phyloP scores from a whole-genome alignment of 108 stramenopile genomes.

The Chaetoceros tenuissimus region DNA sequence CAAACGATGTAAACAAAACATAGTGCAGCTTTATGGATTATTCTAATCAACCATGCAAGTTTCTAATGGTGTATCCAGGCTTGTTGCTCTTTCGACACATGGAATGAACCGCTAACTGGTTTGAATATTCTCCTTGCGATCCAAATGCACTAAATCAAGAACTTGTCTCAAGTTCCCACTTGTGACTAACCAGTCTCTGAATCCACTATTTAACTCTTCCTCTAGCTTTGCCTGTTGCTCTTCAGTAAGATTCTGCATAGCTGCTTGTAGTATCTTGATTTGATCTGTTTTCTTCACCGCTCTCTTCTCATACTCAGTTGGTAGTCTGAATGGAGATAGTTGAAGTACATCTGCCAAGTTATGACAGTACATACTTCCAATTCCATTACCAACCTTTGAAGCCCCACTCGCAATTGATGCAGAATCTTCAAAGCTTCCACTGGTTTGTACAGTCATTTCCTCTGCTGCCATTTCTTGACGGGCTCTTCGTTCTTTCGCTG shows the following conservation, averaged over 20 bases:
- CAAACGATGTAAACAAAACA: no score
- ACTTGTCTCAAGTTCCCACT: slow-evolving; percentile 90
- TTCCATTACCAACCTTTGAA: slow-evolving; percentile 2
- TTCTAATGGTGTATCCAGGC: no score
- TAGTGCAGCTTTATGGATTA: no score
- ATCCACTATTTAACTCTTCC: slow-evolving; percentile 74
- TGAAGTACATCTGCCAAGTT: slow-evolving; percentile 60
- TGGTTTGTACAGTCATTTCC: slow-evolving; percentile 12
- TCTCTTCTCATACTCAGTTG: slow-evolving; percentile 71
- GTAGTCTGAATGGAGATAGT: slow-evolving; percentile 77
- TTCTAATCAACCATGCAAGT: no score
- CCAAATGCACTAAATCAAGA: slow-evolving; percentile 83
- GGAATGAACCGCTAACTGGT: no score
- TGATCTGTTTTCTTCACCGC: slow-evolving; percentile 66
- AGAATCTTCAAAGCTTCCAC: slow-evolving; percentile 14
- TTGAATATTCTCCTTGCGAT: slow-evolving; percentile 40
- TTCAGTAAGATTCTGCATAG: slow-evolving; percentile 45
- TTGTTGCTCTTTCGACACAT: no score
- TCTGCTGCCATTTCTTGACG: slow-evolving; percentile 33
- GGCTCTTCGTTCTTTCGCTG: slow-evolving; percentile 35
- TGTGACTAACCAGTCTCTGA: slow-evolving; percentile 86
- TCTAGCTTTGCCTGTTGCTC: slow-evolving; percentile 56
- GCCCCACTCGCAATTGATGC: background rate
- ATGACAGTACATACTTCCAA: slow-evolving; percentile 75
- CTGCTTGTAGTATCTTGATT: slow-evolving; percentile 57